A percentile compares a stretch with the other conserved stretches of the same genome.
Evolutionary conservation across 2,329 filamentous ascomycete species (phyloP).

Genomic region (Cercospora sp.): DNA sequence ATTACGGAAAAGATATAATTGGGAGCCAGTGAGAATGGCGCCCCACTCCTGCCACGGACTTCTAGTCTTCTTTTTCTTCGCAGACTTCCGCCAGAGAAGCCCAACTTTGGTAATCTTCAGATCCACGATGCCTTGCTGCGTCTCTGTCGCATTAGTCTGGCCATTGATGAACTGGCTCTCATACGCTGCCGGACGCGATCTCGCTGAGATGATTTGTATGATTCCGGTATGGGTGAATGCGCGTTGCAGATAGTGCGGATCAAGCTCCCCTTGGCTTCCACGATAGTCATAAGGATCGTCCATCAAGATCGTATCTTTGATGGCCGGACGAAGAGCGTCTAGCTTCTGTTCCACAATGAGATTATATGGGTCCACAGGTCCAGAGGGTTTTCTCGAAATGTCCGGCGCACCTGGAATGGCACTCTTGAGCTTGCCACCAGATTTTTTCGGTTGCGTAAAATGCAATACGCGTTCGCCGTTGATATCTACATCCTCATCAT

Average conservation of each 20-base stretch:
- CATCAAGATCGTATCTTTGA: constrained; percentile 88
- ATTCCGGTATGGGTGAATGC: constrained; percentile 90
- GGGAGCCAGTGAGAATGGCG: constrained; percentile 91
- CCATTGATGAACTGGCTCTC: constrained; percentile 63
- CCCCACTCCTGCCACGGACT: constrained; percentile 99
- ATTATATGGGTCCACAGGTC: constrained; percentile 81
- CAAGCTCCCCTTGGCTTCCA: constrained; percentile 71
- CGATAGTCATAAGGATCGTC: constrained; percentile 91
- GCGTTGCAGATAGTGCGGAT: constrained; percentile 78
- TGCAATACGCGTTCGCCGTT: constrained; percentile 71
- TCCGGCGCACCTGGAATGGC: constrained; percentile 59
- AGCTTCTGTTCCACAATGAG: constrained; percentile 88
- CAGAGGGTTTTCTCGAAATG: constrained; percentile 66
- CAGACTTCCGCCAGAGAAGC: constrained; percentile 88
- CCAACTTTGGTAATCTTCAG: constrained; percentile 98
- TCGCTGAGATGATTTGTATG: constrained; percentile 89
- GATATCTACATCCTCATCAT: constrained; percentile 86
- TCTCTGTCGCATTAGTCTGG: constrained; percentile 64
- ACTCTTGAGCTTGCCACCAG: constrained; percentile 61
- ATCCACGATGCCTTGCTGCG: constrained; percentile 89
- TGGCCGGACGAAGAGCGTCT: constrained; percentile 75
- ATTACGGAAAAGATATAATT: constrained; percentile 95
- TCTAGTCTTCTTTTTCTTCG: constrained; percentile 89
- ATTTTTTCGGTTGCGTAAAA: constrained; percentile 67
- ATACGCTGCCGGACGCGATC: constrained; percentile 92